Evolutionary conservation across 2,329 filamentous ascomycete genomes (phyloP).

Genomic region (Pseudocercospora pini-densiflorae): DNA sequence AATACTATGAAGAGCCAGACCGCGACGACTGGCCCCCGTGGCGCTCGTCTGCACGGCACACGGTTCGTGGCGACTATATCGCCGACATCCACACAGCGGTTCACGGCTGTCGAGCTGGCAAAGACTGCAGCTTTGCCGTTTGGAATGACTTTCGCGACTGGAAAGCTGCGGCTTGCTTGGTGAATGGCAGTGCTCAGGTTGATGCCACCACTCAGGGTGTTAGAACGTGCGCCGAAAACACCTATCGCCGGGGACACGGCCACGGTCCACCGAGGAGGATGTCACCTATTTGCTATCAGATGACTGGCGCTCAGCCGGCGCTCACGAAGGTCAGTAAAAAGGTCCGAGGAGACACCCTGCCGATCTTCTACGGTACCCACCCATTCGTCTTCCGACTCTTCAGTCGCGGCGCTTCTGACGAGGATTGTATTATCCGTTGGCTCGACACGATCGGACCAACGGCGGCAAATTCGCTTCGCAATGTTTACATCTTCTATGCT

Average conservation of each 20-base stretch:
- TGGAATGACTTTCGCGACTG: not conserved
- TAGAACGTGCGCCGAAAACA: not conserved
- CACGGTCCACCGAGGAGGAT: too few species aligned
- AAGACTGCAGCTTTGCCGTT: not conserved
- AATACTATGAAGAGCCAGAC: not conserved
- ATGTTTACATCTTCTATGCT: not conserved
- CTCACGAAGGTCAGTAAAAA: constrained; percentile 6
- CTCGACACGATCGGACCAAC: not conserved
- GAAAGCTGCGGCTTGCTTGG: not conserved
- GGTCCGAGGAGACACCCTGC: constrained; percentile 2
- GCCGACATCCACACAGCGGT: not conserved
- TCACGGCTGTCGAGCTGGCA: not conserved
- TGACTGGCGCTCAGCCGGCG: not conserved
- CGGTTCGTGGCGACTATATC: not conserved
- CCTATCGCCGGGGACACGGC: too few species aligned
- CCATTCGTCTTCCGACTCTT: not conserved
- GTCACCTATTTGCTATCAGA: too few species aligned
- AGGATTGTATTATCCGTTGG: not conserved
- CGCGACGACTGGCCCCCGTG: too few species aligned
- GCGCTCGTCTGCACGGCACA: not conserved
- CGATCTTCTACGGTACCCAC: constrained; percentile 7
- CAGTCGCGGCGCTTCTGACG: not conserved
- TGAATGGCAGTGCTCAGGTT: not conserved
- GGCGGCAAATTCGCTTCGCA: not conserved
- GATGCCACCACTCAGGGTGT: too few species aligned